Percentiles rank a stretch among this genome's conserved stretches.
Conservation (phyloP, 768 basidiomycete species). For the Tephrocybe sp. region DNA sequence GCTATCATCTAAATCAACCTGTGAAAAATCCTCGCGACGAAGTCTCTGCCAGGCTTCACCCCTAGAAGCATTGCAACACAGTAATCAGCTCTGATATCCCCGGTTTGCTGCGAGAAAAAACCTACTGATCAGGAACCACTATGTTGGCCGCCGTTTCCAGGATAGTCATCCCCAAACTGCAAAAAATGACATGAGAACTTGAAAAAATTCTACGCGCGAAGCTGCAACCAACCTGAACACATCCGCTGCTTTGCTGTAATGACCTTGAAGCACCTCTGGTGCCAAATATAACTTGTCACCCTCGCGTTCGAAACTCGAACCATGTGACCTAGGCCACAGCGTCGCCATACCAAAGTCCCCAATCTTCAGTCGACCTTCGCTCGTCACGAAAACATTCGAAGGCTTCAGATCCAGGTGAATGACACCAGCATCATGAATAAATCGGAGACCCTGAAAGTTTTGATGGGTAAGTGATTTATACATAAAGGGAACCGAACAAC, state of each 20-base stretch:
- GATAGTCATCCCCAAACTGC: slow-evolving; percentile 91
- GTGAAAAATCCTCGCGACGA: slow-evolving; percentile 87
- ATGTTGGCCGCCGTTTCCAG: slow-evolving; percentile 96
- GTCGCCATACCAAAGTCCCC: slow-evolving; percentile 99
- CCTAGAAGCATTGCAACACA: slow-evolving; percentile 40
- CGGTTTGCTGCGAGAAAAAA: slow-evolving; percentile 24
- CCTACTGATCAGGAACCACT: slow-evolving; percentile 94
- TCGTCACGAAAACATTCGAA: slow-evolving; percentile 91
- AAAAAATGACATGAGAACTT: slow-evolving; percentile 38
- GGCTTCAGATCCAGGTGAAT: slow-evolving; percentile 98
- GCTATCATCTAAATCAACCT: slow-evolving; percentile 70
- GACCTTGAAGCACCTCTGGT: slow-evolving; percentile 90
- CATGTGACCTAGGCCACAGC: slow-evolving; percentile 68
- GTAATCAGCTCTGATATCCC: slow-evolving; percentile 25
- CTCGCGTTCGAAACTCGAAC: slow-evolving; percentile 78
- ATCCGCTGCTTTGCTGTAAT: slow-evolving; percentile 92
- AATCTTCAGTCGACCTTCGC: slow-evolving; percentile 87
- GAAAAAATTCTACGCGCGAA: slow-evolving; percentile 18
- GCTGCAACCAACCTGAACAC: slow-evolving; percentile 80
- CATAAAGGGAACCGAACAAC: slow-evolving; percentile 22
- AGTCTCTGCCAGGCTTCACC: slow-evolving; percentile 94
- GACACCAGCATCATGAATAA: slow-evolving; percentile 85
- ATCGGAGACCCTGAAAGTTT: slow-evolving; percentile 66
- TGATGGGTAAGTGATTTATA: slow-evolving; percentile 26
- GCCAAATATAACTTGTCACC: slow-evolving; percentile 98